These are phyloP conservation scores for Tolypocladium album DNA, from an alignment of 2,329 filamentous ascomycete genomes.

Conservation along the genomic window DNA sequence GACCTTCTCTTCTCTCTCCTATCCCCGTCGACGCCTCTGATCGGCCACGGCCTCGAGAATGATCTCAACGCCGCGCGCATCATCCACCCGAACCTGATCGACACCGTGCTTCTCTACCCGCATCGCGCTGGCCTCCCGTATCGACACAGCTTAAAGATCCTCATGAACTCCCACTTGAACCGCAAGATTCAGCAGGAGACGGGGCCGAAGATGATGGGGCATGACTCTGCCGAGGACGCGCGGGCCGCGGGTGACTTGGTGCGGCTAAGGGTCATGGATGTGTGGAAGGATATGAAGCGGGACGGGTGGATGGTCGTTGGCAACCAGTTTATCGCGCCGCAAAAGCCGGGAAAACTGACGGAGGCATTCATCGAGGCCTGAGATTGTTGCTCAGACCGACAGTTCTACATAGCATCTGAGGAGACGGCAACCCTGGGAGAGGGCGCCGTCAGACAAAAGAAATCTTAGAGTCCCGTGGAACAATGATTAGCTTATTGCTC, in stretches of 20 bases:
- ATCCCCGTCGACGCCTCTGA: slow-evolving; percentile 66
- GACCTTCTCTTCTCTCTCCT: slow-evolving; percentile 67
- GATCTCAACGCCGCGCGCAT: slow-evolving; percentile 80
- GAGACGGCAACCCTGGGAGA: neutral
- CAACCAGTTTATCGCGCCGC: slow-evolving; percentile 33
- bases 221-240: slow-evolving; percentile 90
- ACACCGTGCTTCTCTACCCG: slow-evolving; percentile 77
- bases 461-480: no score
- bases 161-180: slow-evolving; percentile 60
- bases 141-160: slow-evolving; percentile 64
- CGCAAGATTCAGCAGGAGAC: slow-evolving; percentile 68
- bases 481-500: no score
- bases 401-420: neutral
- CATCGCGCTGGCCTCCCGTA: slow-evolving; percentile 67
- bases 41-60: slow-evolving; percentile 92
- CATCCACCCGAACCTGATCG: slow-evolving; percentile 74
- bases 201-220: slow-evolving; percentile 44
- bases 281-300: slow-evolving; percentile 57
- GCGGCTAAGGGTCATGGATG: slow-evolving; percentile 54
- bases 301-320: slow-evolving; percentile 56
- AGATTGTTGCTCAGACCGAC: neutral
- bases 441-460: no score
- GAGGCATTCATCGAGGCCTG: slow-evolving; percentile 26
- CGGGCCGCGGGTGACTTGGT: slow-evolving; percentile 82
- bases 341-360: slow-evolving; percentile 18